Evolutionary conservation across 1,284 basidiomycete species (phyloP).

Genomic region (Puccinia triticina): DNA sequence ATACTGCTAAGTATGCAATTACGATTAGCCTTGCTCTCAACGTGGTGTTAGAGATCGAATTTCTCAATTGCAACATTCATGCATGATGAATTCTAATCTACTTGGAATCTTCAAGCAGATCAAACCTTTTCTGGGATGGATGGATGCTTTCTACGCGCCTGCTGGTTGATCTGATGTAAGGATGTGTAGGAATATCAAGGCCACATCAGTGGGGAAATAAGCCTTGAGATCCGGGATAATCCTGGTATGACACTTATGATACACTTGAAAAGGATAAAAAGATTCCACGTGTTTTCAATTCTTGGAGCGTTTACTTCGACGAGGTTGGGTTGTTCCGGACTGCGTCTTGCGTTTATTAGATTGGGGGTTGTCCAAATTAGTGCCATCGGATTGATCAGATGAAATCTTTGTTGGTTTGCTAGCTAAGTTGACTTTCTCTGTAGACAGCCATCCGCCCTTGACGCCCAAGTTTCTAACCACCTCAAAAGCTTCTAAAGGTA

Average conservation of each 20-base stretch:
- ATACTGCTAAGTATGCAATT: too few relatives aligned
- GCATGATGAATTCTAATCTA: too few relatives aligned
- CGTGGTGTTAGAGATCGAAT: too few relatives aligned
- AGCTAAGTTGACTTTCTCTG: conserved; percentile 47
- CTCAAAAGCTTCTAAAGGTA: conserved; percentile 71
- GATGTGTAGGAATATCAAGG: too few relatives aligned
- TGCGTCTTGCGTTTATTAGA: not conserved
- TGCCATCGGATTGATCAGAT: not conserved
- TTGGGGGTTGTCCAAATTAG: not conserved
- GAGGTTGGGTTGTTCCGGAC: not conserved
- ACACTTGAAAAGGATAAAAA: not conserved
- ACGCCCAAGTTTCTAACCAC: conserved; percentile 71
- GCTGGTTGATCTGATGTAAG: too few relatives aligned
- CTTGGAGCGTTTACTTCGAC: conserved; percentile 20
- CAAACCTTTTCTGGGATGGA: too few relatives aligned
- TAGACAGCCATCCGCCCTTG: conserved; percentile 66
- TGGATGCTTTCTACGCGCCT: too few relatives aligned
- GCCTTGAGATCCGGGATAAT: not conserved
- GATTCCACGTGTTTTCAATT: not conserved
- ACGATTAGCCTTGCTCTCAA: too few relatives aligned
- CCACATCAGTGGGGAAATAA: too few relatives aligned
- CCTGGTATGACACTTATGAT: not conserved
- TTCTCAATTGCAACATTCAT: too few relatives aligned
- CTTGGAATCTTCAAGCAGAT: too few relatives aligned
- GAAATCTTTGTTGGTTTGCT: not conserved